phyloP scores from a whole-genome alignment of 352 stramenopile genomes.

The Phytopythium helicoides region DNA sequence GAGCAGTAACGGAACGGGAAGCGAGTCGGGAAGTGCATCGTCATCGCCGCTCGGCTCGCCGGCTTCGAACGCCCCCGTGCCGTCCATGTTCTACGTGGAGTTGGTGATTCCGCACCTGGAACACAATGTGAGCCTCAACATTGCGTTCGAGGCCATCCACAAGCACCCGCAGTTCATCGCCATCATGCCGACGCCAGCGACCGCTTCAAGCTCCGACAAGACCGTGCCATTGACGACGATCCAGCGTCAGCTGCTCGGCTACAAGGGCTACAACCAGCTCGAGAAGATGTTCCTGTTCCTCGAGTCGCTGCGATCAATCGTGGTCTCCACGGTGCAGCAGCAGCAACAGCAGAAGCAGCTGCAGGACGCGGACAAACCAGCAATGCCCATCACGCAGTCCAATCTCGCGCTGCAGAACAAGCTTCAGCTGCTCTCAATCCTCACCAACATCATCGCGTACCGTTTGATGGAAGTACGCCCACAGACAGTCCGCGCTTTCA shows the following conservation, averaged over 20 bases:
- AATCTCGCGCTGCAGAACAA: constrained; percentile 85
- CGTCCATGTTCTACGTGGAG: constrained; percentile 87
- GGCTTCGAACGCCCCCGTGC: constrained; percentile 29
- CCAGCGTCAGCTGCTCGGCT: constrained; percentile 66
- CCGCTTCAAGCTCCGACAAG: constrained; percentile 13
- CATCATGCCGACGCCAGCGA: constrained; percentile 40
- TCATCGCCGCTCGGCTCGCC: constrained; percentile 42
- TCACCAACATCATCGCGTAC: constrained; percentile 83
- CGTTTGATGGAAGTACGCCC: constrained; percentile 68
- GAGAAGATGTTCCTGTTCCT: constrained; percentile 86
- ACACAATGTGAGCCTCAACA: constrained; percentile 73
- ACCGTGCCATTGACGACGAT: constrained; percentile 37
- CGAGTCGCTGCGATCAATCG: constrained; percentile 74
- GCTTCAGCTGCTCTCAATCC: constrained; percentile 74
- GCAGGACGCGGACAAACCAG: constrained; percentile 1
- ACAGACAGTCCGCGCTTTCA: constrained; percentile 47
- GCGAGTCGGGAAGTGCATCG: constrained; percentile 3
- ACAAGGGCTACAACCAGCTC: constrained; percentile 88
- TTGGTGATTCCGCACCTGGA: constrained; percentile 71
- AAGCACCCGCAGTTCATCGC: constrained; percentile 80
- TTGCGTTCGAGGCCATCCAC: constrained; percentile 79
- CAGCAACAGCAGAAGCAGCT: constrained; percentile 8
- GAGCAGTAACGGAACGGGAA: constrained; percentile 5
- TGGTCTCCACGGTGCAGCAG: constrained; percentile 33
- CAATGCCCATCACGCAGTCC: constrained; percentile 35